phyloP scores from a whole-genome alignment of 2,329 filamentous ascomycete species.

The Pseudocercospora eumusae region DNA sequence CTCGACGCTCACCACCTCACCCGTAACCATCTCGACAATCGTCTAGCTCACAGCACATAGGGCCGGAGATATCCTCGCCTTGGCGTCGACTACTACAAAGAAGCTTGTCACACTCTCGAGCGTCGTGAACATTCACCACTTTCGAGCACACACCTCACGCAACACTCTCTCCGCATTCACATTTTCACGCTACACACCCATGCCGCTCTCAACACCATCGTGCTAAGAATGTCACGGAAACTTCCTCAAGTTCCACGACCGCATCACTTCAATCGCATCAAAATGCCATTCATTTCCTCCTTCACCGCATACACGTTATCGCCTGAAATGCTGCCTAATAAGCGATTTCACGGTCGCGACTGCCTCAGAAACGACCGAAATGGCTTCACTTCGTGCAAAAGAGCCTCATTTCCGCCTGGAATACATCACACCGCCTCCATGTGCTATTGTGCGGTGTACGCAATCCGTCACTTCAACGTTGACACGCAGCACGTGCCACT shows the following conservation, averaged over 20 bases:
- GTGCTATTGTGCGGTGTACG: conserved; percentile 3
- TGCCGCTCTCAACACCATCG: background rate
- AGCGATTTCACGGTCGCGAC: background rate
- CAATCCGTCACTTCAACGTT: background rate
- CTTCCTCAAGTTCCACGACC: background rate
- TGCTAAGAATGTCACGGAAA: background rate
- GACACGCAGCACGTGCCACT: conserved; percentile 1
- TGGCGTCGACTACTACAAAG: background rate
- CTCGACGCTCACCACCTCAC: background rate
- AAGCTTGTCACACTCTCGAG: background rate
- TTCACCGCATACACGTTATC: background rate
- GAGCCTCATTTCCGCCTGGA: background rate
- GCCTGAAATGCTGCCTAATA: background rate
- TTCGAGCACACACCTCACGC: too few species aligned
- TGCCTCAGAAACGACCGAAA: background rate
- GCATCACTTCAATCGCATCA: background rate
- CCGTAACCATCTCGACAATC: background rate
- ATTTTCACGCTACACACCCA: background rate
- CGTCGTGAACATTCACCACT: too few species aligned
- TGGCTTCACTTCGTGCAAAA: background rate
- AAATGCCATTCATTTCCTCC: background rate
- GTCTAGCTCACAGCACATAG: background rate
- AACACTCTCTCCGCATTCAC: too few species aligned
- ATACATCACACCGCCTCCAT: background rate
- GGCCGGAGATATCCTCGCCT: background rate